Percentiles rank a stretch among this genome's conserved stretches.
Evolutionary conservation across 352 stramenopile genomes (phyloP).

Genomic region (Aphanomyces euteiches): DNA sequence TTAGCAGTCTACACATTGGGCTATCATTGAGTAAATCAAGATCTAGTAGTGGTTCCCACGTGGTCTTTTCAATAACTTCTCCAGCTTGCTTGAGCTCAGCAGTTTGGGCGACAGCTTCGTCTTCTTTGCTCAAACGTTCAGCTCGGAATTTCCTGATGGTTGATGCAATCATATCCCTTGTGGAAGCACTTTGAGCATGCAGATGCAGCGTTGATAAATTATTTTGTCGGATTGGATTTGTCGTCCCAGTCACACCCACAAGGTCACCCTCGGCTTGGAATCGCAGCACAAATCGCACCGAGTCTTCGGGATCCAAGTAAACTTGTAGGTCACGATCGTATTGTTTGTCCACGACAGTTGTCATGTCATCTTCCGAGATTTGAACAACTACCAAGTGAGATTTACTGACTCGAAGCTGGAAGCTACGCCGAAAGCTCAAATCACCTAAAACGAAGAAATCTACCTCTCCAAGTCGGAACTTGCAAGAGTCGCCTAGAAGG

Average conservation of each 20-base stretch:
- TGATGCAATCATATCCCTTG: constrained; percentile 19
- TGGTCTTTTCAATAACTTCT: not conserved
- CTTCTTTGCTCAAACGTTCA: not conserved
- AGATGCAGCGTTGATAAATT: constrained; percentile 8
- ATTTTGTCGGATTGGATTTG: not conserved
- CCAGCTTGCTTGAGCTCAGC: not conserved
- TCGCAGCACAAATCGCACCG: constrained; percentile 17
- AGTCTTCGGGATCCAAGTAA: constrained; percentile 17
- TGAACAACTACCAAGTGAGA: constrained; percentile 2
- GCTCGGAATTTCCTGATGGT: constrained; percentile 7
- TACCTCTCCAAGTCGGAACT: constrained; percentile 18
- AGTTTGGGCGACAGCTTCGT: not conserved
- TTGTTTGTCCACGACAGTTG: constrained; percentile 11
- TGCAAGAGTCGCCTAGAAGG: constrained; percentile 13
- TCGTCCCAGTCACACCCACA: not conserved
- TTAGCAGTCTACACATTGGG: not conserved
- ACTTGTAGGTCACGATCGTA: constrained; percentile 8
- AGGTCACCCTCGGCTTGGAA: constrained; percentile 8
- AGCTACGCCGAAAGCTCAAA: not conserved
- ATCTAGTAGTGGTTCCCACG: not conserved
- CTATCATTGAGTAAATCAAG: not conserved
- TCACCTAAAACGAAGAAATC: not conserved
- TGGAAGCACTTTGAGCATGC: not conserved
- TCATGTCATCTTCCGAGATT: constrained; percentile 18
- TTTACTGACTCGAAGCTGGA: constrained; percentile 13